Conservation (phyloP, 2,329 filamentous ascomycete genomes). For the Plectosphaerella cucumerina region DNA sequence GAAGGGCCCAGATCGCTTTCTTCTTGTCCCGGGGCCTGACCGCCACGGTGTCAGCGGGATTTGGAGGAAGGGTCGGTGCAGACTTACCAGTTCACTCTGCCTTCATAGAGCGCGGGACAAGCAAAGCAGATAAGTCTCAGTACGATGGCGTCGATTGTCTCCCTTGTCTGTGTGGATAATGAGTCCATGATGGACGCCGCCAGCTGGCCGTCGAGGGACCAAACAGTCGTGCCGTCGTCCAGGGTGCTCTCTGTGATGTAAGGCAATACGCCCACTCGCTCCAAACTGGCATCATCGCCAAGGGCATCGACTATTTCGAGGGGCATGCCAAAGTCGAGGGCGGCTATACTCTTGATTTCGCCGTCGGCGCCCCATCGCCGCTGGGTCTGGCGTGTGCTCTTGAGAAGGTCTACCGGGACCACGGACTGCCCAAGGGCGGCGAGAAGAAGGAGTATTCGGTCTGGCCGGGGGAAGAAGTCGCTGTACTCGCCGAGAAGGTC, state of each 20-base stretch:
- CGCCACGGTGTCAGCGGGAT: neutral
- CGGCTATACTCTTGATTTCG: conserved; percentile 17
- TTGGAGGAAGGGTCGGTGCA: neutral
- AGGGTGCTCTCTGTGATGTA: conserved; percentile 9
- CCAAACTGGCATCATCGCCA: conserved; percentile 8
- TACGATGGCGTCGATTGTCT: conserved; percentile 13
- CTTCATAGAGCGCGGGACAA: conserved; percentile 24
- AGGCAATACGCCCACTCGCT: neutral
- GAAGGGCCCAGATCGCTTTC: conserved; percentile 18
- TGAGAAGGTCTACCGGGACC: conserved; percentile 17
- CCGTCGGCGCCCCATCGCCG: conserved; percentile 16
- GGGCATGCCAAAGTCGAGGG: conserved; percentile 17
- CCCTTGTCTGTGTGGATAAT: conserved; percentile 8
- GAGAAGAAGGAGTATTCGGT: conserved; percentile 18
- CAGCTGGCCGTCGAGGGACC: conserved; percentile 14
- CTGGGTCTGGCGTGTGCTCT: conserved; percentile 13
- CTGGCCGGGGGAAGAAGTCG: conserved; percentile 15
- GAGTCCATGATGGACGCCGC: neutral
- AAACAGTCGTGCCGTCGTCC: conserved; percentile 13
- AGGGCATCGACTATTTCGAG: conserved; percentile 11
- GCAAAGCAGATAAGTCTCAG: conserved; percentile 20
- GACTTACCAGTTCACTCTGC: conserved; percentile 21
- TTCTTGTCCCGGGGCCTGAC: conserved; percentile 17
- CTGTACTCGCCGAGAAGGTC: conserved; percentile 19
- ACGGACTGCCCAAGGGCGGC: conserved; percentile 2